phyloP scores from a whole-genome alignment of 2,329 filamentous ascomycete genomes.

The Aspergillus nomiae region DNA sequence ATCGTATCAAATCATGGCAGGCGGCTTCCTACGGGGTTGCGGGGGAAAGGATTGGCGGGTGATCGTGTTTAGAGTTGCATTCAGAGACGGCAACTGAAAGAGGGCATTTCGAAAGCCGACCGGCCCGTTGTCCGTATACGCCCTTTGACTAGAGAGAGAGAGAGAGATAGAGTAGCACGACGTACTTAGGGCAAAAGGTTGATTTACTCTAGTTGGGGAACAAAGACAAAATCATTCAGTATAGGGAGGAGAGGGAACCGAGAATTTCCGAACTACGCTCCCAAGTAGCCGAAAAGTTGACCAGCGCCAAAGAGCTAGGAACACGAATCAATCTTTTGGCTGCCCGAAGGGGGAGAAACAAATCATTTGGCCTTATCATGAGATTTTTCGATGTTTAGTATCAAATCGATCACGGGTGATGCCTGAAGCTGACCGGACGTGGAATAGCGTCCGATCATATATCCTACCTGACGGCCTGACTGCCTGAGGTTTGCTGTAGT shows the following conservation, averaged over 20 bases:
- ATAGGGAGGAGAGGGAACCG: not conserved
- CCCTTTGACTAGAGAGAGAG: not conserved
- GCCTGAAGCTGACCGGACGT: not conserved
- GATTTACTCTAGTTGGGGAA: not conserved
- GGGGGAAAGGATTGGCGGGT: not conserved
- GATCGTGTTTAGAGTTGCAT: constrained; percentile 3
- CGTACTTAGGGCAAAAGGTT: not conserved
- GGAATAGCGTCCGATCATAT: not conserved
- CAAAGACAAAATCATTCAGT: not conserved
- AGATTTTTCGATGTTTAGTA: not conserved
- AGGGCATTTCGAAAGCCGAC: constrained; percentile 1
- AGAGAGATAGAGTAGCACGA: not conserved
- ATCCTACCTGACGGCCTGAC: constrained; percentile 1
- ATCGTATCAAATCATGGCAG: not conserved
- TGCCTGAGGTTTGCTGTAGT: not conserved
- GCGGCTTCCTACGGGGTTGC: constrained; percentile 2
- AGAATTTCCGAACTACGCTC: not conserved
- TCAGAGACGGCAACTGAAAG: not conserved
- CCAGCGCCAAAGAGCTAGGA: not conserved
- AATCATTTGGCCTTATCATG: constrained; percentile 4
- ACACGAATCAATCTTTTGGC: not conserved
- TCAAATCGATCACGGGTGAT: not conserved
- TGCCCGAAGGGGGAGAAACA: not conserved
- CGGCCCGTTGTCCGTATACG: not conserved
- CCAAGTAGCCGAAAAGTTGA: not conserved